These are phyloP conservation scores for Boletellus ananiceps DNA, from an alignment of 768 basidiomycete genomes.

Conservation along the genomic window DNA sequence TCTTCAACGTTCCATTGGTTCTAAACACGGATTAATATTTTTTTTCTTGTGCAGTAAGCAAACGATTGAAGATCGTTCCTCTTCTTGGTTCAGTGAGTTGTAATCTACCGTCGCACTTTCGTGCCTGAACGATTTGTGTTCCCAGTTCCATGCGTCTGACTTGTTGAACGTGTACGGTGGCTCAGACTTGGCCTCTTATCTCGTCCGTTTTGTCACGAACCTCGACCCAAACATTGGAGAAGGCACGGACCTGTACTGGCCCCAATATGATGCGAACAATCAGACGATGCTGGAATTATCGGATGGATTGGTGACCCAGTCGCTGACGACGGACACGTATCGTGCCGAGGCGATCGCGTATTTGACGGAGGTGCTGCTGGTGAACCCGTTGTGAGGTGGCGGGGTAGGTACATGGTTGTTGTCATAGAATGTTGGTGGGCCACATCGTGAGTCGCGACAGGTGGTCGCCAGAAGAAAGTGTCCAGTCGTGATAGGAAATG, in stretches of 20 bases:
- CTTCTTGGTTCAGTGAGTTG: no score
- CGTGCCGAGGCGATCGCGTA: constrained; percentile 36
- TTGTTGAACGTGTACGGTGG: constrained; percentile 38
- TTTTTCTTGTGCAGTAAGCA: no score
- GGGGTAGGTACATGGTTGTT: no score
- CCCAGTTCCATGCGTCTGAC: constrained; percentile 28
- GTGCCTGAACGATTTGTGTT: no score
- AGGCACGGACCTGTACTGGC: constrained; percentile 37
- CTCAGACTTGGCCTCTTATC: constrained; percentile 39
- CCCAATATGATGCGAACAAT: constrained; percentile 33
- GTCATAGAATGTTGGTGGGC: no score
- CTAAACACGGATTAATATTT: no score
- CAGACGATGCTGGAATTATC: constrained; percentile 39
- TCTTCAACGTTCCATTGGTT: no score
- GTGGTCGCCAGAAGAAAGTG: no score
- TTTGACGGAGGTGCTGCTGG: constrained; percentile 17
- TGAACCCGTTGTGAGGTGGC: constrained; percentile 4
- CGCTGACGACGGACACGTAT: constrained; percentile 41
- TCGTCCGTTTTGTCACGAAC: constrained; percentile 19
- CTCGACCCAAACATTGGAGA: constrained; percentile 37
- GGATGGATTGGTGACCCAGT: constrained; percentile 32
- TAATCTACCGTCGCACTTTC: no score
- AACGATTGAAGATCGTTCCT: no score
- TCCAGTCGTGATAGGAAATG: no score
- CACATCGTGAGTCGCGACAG: no score